Conservation (phyloP, 345 rosid species). For the Eucalyptus microcorys region DNA sequence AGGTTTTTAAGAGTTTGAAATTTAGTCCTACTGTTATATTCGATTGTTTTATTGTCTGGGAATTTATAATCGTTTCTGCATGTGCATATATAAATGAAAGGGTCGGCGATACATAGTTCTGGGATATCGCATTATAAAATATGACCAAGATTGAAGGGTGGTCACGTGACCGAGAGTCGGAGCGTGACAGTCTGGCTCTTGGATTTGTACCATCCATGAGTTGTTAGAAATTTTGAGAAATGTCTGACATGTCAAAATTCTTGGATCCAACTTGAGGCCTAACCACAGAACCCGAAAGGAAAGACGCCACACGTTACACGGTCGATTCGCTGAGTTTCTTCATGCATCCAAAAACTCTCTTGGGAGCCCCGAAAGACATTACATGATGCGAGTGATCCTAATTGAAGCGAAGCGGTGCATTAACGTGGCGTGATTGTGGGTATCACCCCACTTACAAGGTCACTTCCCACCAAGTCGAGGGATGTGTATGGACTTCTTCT, state of each 20-base stretch:
- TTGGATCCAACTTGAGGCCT: not conserved
- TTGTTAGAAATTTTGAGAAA: not conserved
- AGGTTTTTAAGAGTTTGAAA: no score
- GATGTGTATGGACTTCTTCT: conserved; percentile 42
- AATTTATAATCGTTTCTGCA: no score
- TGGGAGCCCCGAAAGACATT: not conserved
- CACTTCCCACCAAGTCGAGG: conserved; percentile 55
- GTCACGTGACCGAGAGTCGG: no score
- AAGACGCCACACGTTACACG: not conserved
- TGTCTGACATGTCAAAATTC: not conserved
- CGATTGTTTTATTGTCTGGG: no score
- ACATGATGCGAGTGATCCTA: not conserved
- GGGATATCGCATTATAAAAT: no score
- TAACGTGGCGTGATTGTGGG: conserved; percentile 51
- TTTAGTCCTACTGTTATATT: no score
- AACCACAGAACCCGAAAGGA: not conserved
- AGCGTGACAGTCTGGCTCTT: not conserved
- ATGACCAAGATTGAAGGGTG: no score
- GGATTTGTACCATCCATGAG: no score
- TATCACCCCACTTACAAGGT: conserved; percentile 70
- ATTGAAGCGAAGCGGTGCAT: not conserved
- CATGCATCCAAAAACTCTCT: not conserved
- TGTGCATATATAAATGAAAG: no score
- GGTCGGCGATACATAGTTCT: no score
- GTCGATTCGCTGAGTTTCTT: not conserved